phyloP scores from a whole-genome alignment of 164 flowering plant genomes.

The Stephania yunnanensis region DNA sequence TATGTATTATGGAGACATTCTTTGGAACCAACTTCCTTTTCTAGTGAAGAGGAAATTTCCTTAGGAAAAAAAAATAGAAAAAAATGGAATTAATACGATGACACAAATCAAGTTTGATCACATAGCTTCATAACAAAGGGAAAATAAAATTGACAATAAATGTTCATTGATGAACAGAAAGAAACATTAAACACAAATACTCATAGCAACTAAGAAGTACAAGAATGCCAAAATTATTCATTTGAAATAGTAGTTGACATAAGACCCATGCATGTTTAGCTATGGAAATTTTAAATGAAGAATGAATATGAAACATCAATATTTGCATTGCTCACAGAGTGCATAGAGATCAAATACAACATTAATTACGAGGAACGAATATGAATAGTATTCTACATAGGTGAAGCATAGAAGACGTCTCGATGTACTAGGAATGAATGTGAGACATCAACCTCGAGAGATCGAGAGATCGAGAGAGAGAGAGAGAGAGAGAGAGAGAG shows the following conservation, averaged over 20 bases:
- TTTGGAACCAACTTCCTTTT: constrained; percentile 21
- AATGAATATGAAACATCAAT: no score
- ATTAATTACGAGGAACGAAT: no score
- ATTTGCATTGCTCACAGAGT: no score
- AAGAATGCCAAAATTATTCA: background rate
- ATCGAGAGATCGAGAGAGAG: no score
- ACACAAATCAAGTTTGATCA: background rate
- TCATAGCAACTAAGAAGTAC: background rate
- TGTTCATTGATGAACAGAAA: background rate
- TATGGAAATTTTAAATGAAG: no score
- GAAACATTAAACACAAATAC: background rate
- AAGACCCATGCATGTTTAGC: background rate
- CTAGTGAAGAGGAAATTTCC: constrained; percentile 18
- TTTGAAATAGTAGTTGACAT: background rate
- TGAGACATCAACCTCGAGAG: no score
- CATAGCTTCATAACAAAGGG: background rate
- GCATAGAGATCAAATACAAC: no score
- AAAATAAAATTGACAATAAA: background rate
- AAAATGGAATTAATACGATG: background rate
- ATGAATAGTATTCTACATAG: no score
- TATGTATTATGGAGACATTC: constrained; percentile 21
- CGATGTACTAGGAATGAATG: no score
- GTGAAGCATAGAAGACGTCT: no score
- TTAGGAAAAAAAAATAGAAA: background rate
- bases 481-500: no score